phyloP scores from a whole-genome alignment of 306 rosid species.

The Lablab purpureus region DNA sequence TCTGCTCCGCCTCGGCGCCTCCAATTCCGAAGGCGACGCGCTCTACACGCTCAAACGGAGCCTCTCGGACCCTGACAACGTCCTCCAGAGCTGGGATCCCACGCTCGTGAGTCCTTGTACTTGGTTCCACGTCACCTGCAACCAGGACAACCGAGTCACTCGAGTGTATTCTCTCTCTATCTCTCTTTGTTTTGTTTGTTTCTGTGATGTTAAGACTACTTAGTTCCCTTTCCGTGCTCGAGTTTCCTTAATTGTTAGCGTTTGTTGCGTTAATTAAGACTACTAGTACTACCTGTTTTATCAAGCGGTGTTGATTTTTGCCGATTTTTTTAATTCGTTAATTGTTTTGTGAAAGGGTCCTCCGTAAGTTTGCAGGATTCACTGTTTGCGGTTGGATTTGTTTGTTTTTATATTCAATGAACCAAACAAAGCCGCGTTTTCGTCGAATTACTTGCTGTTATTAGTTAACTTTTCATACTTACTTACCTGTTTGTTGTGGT shows the following conservation, averaged over 20 bases:
- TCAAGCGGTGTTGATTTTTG: not conserved
- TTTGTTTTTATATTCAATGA: not conserved
- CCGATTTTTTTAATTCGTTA: not conserved
- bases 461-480: not conserved
- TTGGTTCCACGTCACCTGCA: constrained; percentile 97
- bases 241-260: not conserved
- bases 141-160: constrained; percentile 89
- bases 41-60: constrained; percentile 80
- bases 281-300: not conserved
- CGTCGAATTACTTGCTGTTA: not conserved
- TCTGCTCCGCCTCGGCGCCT: constrained; percentile 44
- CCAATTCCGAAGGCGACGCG: constrained; percentile 93
- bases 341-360: not conserved
- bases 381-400: constrained; percentile 7
- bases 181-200: constrained; percentile 20
- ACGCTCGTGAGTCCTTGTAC: constrained; percentile 96
- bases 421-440: not conserved
- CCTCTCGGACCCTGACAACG: constrained; percentile 84
- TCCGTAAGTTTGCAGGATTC: not conserved
- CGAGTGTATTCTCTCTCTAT: constrained; percentile 64
- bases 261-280: not conserved
- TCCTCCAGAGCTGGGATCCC: constrained; percentile 98
- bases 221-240: not conserved
- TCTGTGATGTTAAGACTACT: not conserved
- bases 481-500: not conserved